Evolutionary conservation across 2,329 filamentous ascomycete genomes (phyloP).

Genomic region (Pseudocercospora macadamiae): DNA sequence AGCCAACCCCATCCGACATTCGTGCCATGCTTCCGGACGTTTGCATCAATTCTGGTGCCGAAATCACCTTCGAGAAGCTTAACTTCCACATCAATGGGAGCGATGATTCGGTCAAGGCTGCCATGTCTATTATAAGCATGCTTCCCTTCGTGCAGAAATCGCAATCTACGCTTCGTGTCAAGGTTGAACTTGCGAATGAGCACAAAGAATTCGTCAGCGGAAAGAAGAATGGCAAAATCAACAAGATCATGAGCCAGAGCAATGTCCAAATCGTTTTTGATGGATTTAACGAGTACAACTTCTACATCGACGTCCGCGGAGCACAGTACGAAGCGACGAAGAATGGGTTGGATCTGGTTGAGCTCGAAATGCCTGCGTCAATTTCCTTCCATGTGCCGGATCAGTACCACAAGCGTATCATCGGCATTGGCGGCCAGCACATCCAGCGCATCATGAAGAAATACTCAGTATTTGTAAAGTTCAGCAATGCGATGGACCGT

Average conservation of each 20-base stretch:
- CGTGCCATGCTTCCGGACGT: constrained; percentile 93
- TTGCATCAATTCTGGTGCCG: constrained; percentile 92
- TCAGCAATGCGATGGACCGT: constrained; percentile 98
- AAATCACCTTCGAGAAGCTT: constrained; percentile 91
- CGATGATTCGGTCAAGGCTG: constrained; percentile 92
- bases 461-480: constrained; percentile 99
- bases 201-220: constrained; percentile 99
- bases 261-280: constrained; percentile 99
- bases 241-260: constrained; percentile 99
- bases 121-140: constrained; percentile 90
- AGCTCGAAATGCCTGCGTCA: constrained; percentile 98
- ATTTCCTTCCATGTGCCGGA: constrained; percentile 99
- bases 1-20: constrained; percentile 69
- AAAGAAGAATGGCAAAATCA: constrained; percentile 99
- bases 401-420: constrained; percentile 99
- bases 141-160: constrained; percentile 85
- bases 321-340: constrained; percentile 92
- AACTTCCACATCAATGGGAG: constrained; percentile 94
- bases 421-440: constrained; percentile 96
- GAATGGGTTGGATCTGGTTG: constrained; percentile 86
- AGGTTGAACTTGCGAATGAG: constrained; percentile 98
- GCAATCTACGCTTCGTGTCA: constrained; percentile 92
- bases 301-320: constrained; percentile 97
- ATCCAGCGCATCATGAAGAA: constrained; percentile 99
- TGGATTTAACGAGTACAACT: constrained; percentile 99